Conservation (phyloP, 2,329 filamentous ascomycete genomes). For the Aspergillus udagawae region DNA sequence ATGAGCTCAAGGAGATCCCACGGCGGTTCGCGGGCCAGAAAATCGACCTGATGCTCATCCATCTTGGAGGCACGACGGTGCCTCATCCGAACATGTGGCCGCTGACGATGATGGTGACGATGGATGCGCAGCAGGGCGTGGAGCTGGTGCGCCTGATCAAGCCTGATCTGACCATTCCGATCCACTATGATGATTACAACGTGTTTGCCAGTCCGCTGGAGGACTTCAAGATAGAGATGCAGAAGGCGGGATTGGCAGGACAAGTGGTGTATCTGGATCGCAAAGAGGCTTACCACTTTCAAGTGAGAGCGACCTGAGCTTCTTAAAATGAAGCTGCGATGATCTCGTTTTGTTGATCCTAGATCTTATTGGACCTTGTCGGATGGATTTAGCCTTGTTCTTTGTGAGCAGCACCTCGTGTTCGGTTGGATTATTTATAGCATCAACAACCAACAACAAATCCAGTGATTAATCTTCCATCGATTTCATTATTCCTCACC, state of each 20-base stretch:
- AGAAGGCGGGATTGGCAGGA: slow-evolving; percentile 47
- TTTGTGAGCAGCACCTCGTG: background rate
- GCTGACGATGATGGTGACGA: slow-evolving; percentile 66
- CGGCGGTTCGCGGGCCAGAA: slow-evolving; percentile 50
- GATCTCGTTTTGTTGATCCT: background rate
- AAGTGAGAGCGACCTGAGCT: slow-evolving; percentile 29
- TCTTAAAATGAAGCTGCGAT: background rate
- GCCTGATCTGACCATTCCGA: slow-evolving; percentile 60
- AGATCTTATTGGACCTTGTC: background rate
- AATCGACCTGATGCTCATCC: slow-evolving; percentile 64
- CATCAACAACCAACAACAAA: background rate
- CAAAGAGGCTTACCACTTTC: slow-evolving; percentile 55
- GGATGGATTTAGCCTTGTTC: background rate
- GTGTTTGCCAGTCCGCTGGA: slow-evolving; percentile 57
- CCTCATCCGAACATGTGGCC: slow-evolving; percentile 56
- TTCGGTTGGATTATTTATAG: background rate
- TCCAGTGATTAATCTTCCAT: background rate
- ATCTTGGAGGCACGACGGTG: slow-evolving; percentile 64
- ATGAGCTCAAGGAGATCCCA: slow-evolving; percentile 60
- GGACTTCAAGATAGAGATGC: slow-evolving; percentile 57
- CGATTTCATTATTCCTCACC: background rate
- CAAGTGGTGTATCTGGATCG: slow-evolving; percentile 60
- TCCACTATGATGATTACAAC: slow-evolving; percentile 63
- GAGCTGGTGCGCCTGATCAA: slow-evolving; percentile 57
- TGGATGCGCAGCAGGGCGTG: slow-evolving; percentile 62